Conservation (phyloP, 2,329 filamentous ascomycete genomes). For the Exutisphaerella laricina region DNA sequence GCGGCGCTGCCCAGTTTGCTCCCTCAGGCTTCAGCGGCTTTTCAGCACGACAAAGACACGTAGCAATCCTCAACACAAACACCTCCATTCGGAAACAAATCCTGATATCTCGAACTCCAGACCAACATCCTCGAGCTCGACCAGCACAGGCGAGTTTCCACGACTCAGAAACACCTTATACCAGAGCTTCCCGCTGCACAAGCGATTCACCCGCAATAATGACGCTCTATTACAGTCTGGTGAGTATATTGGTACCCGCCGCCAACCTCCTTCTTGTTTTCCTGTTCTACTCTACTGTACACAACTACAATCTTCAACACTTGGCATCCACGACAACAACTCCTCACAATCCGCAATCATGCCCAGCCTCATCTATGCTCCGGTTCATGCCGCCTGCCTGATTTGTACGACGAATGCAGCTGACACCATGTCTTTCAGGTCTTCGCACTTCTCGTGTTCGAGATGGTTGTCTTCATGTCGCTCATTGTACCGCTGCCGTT, state of each 20-base stretch:
- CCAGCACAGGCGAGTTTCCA: neutral
- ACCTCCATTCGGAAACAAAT: too few relatives aligned
- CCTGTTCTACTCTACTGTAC: conserved; percentile 1
- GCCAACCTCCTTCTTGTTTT: conserved; percentile 6
- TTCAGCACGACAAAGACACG: too few relatives aligned
- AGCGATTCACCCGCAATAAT: conserved; percentile 36
- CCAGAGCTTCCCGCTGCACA: neutral
- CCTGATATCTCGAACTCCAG: too few relatives aligned
- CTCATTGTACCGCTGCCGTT: conserved; percentile 86
- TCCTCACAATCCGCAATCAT: conserved; percentile 18
- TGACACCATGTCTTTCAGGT: conserved; percentile 52
- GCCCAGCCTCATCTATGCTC: conserved; percentile 35
- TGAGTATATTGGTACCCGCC: conserved; percentile 38
- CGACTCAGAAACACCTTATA: conserved; percentile 3
- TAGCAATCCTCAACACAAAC: too few relatives aligned
- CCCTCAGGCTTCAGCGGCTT: too few relatives aligned
- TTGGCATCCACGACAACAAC: neutral
- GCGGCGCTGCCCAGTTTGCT: too few relatives aligned
- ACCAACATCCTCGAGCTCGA: too few relatives aligned
- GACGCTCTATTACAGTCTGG: conserved; percentile 65
- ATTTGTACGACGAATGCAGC: conserved; percentile 6
- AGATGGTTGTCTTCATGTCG: conserved; percentile 76
- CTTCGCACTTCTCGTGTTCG: conserved; percentile 73
- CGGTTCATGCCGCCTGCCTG: conserved; percentile 22
- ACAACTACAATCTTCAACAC: neutral